These are phyloP conservation scores for Candida dajiaensis DNA, from an alignment of 805 yeast species.

Conservation along the genomic window DNA sequence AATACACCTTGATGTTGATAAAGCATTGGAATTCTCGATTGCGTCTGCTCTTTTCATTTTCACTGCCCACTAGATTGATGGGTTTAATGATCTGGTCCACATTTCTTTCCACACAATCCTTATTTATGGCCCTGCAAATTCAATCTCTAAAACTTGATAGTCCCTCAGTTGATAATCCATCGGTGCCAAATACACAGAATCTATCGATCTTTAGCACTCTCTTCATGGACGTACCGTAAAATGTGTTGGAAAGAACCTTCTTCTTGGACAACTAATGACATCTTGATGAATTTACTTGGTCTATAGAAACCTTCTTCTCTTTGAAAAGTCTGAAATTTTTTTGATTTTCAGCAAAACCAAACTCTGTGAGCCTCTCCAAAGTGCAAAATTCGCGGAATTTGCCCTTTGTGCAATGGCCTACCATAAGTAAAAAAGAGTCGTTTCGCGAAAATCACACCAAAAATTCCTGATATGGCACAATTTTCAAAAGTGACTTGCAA, in stretches of 20 bases:
- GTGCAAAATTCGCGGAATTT: neutral
- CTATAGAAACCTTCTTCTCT: neutral
- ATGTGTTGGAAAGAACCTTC: constrained; percentile 99
- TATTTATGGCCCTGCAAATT: neutral
- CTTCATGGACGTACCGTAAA: constrained; percentile 76
- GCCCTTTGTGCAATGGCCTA: neutral
- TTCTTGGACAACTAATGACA: constrained; percentile 98
- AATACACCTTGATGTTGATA: neutral
- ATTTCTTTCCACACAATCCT: neutral
- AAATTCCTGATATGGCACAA: neutral
- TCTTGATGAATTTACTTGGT: constrained; percentile 23
- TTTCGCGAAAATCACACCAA: neutral
- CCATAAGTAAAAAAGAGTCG: neutral
- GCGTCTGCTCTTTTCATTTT: too few species aligned
- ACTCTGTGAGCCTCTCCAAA: neutral
- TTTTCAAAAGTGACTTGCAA: neutral
- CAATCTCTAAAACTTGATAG: neutral
- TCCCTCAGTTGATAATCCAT: neutral
- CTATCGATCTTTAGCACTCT: neutral
- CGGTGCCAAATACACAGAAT: neutral
- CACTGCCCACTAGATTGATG: neutral
- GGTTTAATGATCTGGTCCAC: neutral
- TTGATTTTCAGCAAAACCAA: neutral
- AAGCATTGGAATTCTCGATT: neutral
- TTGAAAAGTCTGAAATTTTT: neutral